phyloP scores from a whole-genome alignment of 1,139 yeast genomes.

The Hanseniaspora uvarum region DNA sequence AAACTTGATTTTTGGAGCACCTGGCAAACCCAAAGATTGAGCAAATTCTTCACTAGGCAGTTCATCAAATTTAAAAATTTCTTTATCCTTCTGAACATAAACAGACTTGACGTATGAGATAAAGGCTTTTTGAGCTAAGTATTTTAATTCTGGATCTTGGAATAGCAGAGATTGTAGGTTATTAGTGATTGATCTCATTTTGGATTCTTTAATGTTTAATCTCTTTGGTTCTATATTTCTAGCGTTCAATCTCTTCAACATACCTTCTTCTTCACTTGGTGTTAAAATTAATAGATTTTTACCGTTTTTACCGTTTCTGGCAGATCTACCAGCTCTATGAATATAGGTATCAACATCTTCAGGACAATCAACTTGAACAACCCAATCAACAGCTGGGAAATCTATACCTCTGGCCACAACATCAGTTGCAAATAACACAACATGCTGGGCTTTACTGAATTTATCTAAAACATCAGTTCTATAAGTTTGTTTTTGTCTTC shows the following conservation, averaged over 20 bases:
- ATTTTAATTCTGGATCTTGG: constrained; percentile 82
- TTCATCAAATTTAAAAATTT: constrained; percentile 64
- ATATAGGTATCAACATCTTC: constrained; percentile 92
- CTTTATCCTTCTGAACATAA: constrained; percentile 77
- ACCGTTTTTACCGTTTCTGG: constrained; percentile 85
- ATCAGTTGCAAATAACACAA: constrained; percentile 90
- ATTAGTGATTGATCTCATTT: constrained; percentile 67
- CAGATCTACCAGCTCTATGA: constrained; percentile 94
- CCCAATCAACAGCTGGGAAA: constrained; percentile 97
- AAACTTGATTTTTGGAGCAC: constrained; percentile 86
- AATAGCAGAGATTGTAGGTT: constrained; percentile 85
- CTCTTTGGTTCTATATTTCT: constrained; percentile 55
- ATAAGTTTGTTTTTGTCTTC: constrained; percentile 90
- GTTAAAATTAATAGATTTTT: constrained; percentile 72
- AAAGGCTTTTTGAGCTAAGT: constrained; percentile 90
- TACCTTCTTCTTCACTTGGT: constrained; percentile 73
- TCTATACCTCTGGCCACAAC: constrained; percentile 96
- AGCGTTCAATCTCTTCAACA: constrained; percentile 51
- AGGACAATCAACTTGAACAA: constrained; percentile 88
- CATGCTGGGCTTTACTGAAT: constrained; percentile 75
- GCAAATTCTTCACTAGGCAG: constrained; percentile 80
- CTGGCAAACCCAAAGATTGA: constrained; percentile 80
- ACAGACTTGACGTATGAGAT: constrained; percentile 80
- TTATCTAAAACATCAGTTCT: constrained; percentile 81
- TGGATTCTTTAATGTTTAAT: constrained; percentile 65